Evolutionary conservation across 2,329 filamentous ascomycete species (phyloP).

Genomic region (Cytospora piceae): DNA sequence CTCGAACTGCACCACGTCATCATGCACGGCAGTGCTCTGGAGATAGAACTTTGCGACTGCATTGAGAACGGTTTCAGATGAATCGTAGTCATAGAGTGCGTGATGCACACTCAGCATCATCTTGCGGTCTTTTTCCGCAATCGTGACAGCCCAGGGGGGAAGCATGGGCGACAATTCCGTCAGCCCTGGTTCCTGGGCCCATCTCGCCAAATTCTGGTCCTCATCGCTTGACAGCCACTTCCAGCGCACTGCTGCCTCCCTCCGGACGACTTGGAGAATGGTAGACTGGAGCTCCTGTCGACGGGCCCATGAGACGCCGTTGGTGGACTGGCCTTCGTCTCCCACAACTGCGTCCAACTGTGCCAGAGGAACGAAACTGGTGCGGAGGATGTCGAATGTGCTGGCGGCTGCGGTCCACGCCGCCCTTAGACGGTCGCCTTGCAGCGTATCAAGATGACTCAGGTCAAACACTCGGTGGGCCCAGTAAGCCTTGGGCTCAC

Average conservation of each 20-base stretch:
- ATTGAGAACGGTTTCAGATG: conserved; percentile 7
- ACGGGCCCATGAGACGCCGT: conserved; percentile 29
- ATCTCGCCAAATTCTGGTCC: conserved; percentile 25
- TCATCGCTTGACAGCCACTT: conserved; percentile 19
- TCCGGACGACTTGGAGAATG: conserved; percentile 31
- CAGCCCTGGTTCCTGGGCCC: conserved; percentile 22
- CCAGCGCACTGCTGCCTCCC: conserved; percentile 28
- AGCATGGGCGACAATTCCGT: conserved; percentile 13
- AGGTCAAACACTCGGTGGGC: conserved; percentile 44
- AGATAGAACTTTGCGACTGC: conserved; percentile 29
- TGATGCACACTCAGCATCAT: conserved; percentile 56
- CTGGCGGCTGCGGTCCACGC: conserved; percentile 40
- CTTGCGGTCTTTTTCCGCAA: conserved; percentile 35
- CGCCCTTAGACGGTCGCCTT: conserved; percentile 36
- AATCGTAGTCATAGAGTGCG: conserved; percentile 64
- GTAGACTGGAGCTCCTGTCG: conserved; percentile 30
- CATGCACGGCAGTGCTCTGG: conserved; percentile 12
- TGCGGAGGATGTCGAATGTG: conserved; percentile 42
- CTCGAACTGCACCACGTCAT: conserved; percentile 22
- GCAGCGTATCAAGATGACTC: conserved; percentile 33
- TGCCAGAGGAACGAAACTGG: conserved; percentile 40
- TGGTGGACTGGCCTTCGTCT: conserved; percentile 3
- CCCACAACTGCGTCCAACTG: conserved; percentile 26
- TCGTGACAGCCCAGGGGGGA: conserved; percentile 44
- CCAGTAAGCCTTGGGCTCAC: conserved; percentile 44